Evolutionary conservation across 192 early-diverging fungal species (phyloP), one percentile per base, ranked within the genome.

Genomic region (Diversispora eburnea): DNA sequence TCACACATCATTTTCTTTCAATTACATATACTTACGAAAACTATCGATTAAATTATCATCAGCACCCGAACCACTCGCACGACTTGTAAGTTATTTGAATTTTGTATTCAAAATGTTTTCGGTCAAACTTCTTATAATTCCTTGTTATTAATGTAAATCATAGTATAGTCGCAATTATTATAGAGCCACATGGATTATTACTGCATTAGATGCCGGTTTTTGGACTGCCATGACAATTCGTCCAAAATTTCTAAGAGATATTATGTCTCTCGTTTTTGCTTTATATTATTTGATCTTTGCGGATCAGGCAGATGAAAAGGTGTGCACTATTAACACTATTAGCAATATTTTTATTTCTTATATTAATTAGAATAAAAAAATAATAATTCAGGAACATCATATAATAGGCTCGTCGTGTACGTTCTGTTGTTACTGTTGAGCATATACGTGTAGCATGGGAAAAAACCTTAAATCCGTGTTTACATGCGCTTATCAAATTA

Each of bases 131-230:
- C 22, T 12, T 13, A 49, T 25, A 52, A 65, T 62, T 42, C 12
- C 42, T 47, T 61, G 0, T 13, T 4, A 47, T 22, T 54, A 51
- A 42, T 19, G 6, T 9, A 42, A 6, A 12, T 56, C 57, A 60
- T 82, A 90, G 84, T 98, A 98, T 82, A 94, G 90, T 48, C 87
- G 89, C 12, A 93, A 87, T 79, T 98, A 92, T 79, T 97, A 93
- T 74, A 88, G 96, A 15, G 93, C 92, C 12, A 89, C 95, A 0
- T 96, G 93, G 91, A 79, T 97, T 46, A 77, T 94, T 61, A 93
- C 93, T 0, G 93, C 91, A 3, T 79, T 96, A n/a, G 96, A 98
- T 72, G 96, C 95, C 3, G 96, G 95, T 0, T 97, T 96, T 80
- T 89, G 95, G 73, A 95, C 93, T 0, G 92, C 93, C 10, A 93